Evolutionary conservation across 1,139 yeast genomes (phyloP), one percentile per base, ranked within the genome.

Genomic region (Kodamaea arcana): DNA sequence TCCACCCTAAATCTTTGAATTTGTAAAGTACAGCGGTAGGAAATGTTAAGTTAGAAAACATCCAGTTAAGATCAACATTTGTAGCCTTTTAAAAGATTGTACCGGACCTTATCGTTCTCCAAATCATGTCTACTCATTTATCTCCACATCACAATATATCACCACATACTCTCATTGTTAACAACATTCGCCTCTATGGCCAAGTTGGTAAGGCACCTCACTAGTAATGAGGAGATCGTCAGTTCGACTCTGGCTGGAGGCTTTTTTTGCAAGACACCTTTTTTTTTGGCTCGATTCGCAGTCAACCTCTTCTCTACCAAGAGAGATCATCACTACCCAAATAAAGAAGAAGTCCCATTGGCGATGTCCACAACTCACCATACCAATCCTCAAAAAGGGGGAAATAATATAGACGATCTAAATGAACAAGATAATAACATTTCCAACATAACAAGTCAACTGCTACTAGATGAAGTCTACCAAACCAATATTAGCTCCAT

Each of bases 181-280:
- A 12, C 34, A 24, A 15, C 17, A 30, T 20, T 30, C 31, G 50
- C 50, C 50, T 46, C 41, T 43, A 46, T 47, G 69, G 69, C 86
- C 86, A 80, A 80, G 86, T 79, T 80, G 87, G 86, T 80, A 81
- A 80, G 86, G 87, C 87, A 83, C 83, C 79, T 78, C 86, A 80
- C 87, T 80, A 80, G 86, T 80, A 80, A 80, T 80, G 86, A 78
- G 79, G 83, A 80, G 87, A 80, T 80, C 87, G 80, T 77, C 84
- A 80, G 86, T 80, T 80, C 86, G 81, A 80, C 68, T 79, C 84
- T 78, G 83, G 78, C 76, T 76, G 80, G 75, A 75, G 81, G 83
- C 84, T 78, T 50, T 44, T 60, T 65, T 63, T 45, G 27, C 18
- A 15, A 9, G n/a, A 20, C 17, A 11, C 15, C 22, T 10, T 24